phyloP scores from a whole-genome alignment of 441 rosid genomes.

The Populus tomentosa region DNA sequence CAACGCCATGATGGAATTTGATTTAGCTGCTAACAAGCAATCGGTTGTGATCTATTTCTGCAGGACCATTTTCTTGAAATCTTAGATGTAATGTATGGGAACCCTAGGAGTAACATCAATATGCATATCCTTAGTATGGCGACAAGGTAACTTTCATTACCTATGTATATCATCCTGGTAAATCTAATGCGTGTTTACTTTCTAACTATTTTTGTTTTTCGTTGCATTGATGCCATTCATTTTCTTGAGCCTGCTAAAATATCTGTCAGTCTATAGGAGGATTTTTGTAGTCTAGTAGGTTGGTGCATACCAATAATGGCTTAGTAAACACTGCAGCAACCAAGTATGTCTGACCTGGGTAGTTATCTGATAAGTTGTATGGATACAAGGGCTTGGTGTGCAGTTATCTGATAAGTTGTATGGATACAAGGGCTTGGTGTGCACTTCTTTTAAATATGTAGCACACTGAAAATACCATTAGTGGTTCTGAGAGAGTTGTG shows the following conservation, averaged over 20 bases:
- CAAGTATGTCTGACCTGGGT: not conserved
- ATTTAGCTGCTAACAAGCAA: constrained; percentile 1
- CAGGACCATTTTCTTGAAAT: constrained; percentile 77
- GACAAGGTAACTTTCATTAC: constrained; percentile 45
- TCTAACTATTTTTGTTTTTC: not conserved
- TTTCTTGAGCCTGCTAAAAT: not conserved
- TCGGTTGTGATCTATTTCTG: constrained; percentile 24
- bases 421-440: not conserved
- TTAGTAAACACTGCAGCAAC: not conserved
- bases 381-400: not conserved
- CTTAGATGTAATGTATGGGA: constrained; percentile 73
- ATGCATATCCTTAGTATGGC: constrained; percentile 71
- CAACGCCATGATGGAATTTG: not conserved
- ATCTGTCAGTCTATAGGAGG: not conserved
- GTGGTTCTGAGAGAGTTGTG: not conserved
- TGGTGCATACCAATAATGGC: not conserved
- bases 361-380: not conserved
- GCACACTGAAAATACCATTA: not conserved
- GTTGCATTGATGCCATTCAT: not conserved
- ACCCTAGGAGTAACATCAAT: constrained; percentile 46
- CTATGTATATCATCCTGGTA: not conserved
- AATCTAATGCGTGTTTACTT: not conserved
- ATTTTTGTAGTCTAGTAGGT: not conserved
- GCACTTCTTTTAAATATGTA: not conserved
- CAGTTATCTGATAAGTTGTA: not conserved